phyloP scores from a whole-genome alignment of 805 yeast genomes.

The Spathaspora gorwiae region DNA sequence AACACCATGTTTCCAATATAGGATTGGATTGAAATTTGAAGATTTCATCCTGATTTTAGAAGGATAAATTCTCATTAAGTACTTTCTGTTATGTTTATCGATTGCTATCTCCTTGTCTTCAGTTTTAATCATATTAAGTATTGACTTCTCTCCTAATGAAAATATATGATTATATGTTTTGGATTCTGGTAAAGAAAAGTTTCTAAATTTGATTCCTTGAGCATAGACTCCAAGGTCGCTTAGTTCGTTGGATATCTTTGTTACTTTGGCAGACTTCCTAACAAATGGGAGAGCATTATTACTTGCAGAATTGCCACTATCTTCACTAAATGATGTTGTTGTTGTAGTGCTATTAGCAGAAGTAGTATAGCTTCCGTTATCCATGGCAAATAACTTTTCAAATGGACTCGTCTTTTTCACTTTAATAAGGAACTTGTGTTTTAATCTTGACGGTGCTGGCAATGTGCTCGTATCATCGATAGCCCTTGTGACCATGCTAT shows the following conservation, averaged over 20 bases:
- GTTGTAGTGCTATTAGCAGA: slow-evolving; percentile 23
- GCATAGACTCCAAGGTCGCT: slow-evolving; percentile 66
- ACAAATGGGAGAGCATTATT: slow-evolving; percentile 12
- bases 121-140: slow-evolving; percentile 63
- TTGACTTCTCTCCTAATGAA: slow-evolving; percentile 74
- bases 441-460: slow-evolving; percentile 73
- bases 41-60: slow-evolving; percentile 72
- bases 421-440: slow-evolving; percentile 69
- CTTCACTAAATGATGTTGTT: slow-evolving; percentile 40
- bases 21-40: slow-evolving; percentile 73
- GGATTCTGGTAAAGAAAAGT: slow-evolving; percentile 82
- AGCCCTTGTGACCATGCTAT: slow-evolving; percentile 44
- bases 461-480: slow-evolving; percentile 29
- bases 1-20: slow-evolving; percentile 78
- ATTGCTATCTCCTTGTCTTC: slow-evolving; percentile 49
- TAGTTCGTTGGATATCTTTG: slow-evolving; percentile 36
- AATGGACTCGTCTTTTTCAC: slow-evolving; percentile 54
- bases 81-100: slow-evolving; percentile 71
- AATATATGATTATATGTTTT: slow-evolving; percentile 78
- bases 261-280: slow-evolving; percentile 15
- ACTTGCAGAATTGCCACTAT: slow-evolving; percentile 13
- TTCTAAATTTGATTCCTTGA: slow-evolving; percentile 72
- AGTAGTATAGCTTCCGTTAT: slow-evolving; percentile 15
- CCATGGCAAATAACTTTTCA: slow-evolving; percentile 14
- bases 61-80: slow-evolving; percentile 83